Evolutionary conservation across 768 basidiomycete species (phyloP).

Genomic region (Favolaschia claudopus): DNA sequence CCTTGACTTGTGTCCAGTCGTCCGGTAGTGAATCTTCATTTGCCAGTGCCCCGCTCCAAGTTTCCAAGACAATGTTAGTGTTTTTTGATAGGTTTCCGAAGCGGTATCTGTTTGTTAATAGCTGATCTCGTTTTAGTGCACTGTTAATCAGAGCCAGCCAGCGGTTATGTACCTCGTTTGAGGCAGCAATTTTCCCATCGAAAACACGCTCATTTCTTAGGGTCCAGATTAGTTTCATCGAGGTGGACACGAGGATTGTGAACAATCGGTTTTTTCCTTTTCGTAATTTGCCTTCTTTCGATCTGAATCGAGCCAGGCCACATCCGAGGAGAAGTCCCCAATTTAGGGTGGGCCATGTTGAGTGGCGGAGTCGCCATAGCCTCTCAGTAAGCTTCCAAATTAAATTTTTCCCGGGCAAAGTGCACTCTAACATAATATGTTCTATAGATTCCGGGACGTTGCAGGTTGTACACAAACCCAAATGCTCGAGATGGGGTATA

Average conservation of each 20-base stretch:
- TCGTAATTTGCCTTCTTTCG: too few relatives aligned
- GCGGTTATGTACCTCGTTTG: background rate
- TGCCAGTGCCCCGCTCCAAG: constrained; percentile 7
- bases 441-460: background rate
- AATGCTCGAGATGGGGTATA: background rate
- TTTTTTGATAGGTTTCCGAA: constrained; percentile 1
- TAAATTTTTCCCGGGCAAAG: background rate
- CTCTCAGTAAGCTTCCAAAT: background rate
- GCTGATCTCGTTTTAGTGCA: background rate
- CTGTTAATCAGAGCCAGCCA: background rate
- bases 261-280: background rate
- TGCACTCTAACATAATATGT: constrained; percentile 2
- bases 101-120: background rate
- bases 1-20: constrained; percentile 6
- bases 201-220: background rate
- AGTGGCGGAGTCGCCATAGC: too few relatives aligned
- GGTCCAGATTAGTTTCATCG: constrained; percentile 1
- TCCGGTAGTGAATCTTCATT: constrained; percentile 13
- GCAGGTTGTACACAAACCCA: background rate
- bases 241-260: background rate
- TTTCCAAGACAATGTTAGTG: background rate
- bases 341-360: background rate
- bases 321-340: background rate
- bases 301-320: background rate
- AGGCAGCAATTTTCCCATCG: background rate